Evolutionary conservation across 2,329 filamentous ascomycete species (phyloP).

Genomic region (Stemphylium beticola): DNA sequence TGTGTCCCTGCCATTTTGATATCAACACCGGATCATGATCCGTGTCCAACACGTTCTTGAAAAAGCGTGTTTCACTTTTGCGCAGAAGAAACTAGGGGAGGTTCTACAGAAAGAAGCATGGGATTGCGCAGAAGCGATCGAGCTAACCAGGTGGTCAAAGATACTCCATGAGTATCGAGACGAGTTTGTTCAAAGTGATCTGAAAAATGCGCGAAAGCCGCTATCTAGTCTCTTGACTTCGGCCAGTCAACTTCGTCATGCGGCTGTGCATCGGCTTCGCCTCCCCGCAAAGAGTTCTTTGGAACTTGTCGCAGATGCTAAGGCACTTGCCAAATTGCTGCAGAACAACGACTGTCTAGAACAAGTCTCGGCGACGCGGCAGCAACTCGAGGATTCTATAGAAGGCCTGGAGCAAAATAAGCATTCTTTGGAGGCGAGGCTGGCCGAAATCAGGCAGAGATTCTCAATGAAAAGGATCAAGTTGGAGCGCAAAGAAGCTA

Average conservation of each 20-base stretch:
- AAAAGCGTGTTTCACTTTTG: background rate
- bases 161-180: background rate
- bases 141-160: conserved; percentile 1
- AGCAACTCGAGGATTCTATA: background rate
- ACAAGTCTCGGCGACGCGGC: background rate
- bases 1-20: background rate
- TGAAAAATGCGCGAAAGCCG: background rate
- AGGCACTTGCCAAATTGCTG: background rate
- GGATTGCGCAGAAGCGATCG: conserved; percentile 6
- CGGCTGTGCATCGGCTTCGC: conserved; percentile 2
- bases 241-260: background rate
- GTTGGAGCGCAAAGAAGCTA: background rate
- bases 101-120: background rate
- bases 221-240: background rate
- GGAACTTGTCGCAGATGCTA: background rate
- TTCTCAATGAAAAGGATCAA: background rate
- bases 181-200: background rate
- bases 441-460: background rate
- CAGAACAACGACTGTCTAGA: background rate
- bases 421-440: background rate
- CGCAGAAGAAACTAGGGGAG: background rate
- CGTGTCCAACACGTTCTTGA: background rate
- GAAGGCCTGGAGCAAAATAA: background rate
- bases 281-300: background rate
- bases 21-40: conserved; percentile 3